Conservation (phyloP, 306 rosid genomes). For the Clitoria ternatea region DNA sequence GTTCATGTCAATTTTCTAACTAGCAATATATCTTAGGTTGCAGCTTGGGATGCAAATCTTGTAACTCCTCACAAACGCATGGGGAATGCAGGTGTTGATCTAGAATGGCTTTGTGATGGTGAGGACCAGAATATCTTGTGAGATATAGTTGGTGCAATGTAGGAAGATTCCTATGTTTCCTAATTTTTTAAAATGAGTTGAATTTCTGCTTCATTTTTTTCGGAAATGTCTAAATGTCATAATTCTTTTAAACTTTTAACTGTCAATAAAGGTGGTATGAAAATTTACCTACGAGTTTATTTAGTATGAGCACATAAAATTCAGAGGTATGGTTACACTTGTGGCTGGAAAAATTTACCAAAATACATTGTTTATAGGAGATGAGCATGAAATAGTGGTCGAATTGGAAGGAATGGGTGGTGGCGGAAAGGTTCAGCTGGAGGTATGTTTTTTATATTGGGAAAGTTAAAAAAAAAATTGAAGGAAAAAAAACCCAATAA, state of each 20-base stretch:
- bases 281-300: background rate
- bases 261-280: background rate
- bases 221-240: background rate
- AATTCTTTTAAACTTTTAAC: background rate
- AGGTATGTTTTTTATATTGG: slow-evolving; percentile 54
- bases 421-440: slow-evolving; percentile 81
- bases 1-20: slow-evolving; percentile 23
- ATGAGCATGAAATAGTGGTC: slow-evolving; percentile 64
- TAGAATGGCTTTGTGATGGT: slow-evolving; percentile 88
- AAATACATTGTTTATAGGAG: slow-evolving; percentile 52
- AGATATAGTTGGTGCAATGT: slow-evolving; percentile 13
- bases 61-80: slow-evolving; percentile 95
- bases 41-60: slow-evolving; percentile 99
- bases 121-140: slow-evolving; percentile 27
- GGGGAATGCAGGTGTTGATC: slow-evolving; percentile 77
- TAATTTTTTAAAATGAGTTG: slow-evolving; percentile 7
- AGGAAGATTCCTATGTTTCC: slow-evolving; percentile 19
- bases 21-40: slow-evolving; percentile 53
- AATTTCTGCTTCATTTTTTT: slow-evolving; percentile 4
- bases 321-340: background rate
- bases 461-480: too few species aligned
- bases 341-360: slow-evolving; percentile 17
- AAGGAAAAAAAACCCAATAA: background rate
- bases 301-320: background rate
- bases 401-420: slow-evolving; percentile 99